These are phyloP conservation scores for Ganoderma sp. DNA, from an alignment of 1,284 basidiomycete genomes.

Conservation along the genomic window DNA sequence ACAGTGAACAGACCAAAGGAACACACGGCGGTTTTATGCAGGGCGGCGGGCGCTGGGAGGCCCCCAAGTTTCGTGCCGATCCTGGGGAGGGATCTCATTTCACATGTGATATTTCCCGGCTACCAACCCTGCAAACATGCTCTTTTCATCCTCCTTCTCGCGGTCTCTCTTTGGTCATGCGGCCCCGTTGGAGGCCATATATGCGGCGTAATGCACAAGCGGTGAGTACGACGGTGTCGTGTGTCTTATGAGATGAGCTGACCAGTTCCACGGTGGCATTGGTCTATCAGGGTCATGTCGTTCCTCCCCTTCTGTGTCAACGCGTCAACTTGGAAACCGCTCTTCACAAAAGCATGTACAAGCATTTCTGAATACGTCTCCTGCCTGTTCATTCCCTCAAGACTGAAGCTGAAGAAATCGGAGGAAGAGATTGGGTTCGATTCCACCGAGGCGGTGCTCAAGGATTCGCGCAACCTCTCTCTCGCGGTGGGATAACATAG, in stretches of 20 bases:
- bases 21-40: neutral
- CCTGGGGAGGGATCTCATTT: constrained; percentile 11
- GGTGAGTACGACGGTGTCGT: neutral
- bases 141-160: neutral
- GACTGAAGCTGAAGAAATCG: constrained; percentile 74
- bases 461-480: constrained; percentile 93
- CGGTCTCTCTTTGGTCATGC: neutral
- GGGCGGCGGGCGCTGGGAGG: neutral
- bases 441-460: constrained; percentile 80
- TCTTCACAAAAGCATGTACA: neutral
- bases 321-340: neutral
- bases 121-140: neutral
- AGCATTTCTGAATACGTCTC: too few relatives aligned
- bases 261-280: neutral
- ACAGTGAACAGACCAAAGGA: neutral
- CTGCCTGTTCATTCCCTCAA: constrained; percentile 38
- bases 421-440: constrained; percentile 80
- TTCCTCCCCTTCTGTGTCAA: neutral
- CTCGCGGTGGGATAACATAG: constrained; percentile 83
- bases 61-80: constrained; percentile 12
- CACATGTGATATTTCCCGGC: constrained; percentile 23
- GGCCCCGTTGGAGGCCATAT: neutral
- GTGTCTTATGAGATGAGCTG: neutral
- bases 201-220: neutral
- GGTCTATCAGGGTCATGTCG: too few relatives aligned